phyloP scores from a whole-genome alignment of 768 basidiomycete species.

The Trametes cubensis region DNA sequence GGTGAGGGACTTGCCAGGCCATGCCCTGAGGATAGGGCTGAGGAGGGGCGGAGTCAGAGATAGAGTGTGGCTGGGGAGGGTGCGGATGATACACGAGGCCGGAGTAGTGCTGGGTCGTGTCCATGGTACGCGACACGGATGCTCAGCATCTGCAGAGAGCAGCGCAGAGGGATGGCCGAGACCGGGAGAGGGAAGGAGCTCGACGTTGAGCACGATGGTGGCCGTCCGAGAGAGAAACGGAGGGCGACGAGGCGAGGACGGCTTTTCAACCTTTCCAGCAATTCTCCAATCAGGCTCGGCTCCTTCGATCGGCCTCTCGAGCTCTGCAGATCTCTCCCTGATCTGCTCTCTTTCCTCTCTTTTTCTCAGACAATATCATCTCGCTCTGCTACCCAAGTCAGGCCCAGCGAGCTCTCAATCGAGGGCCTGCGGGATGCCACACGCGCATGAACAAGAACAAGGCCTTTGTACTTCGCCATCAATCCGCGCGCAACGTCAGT shows the following conservation, averaged over 20 bases:
- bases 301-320: slow-evolving; percentile 22
- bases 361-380: background rate
- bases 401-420: background rate
- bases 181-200: slow-evolving; percentile 4
- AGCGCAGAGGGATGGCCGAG: slow-evolving; percentile 1
- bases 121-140: slow-evolving; percentile 22
- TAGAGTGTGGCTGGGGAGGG: slow-evolving; percentile 24
- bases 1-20: slow-evolving; percentile 29
- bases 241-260: slow-evolving; percentile 12
- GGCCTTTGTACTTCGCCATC: slow-evolving; percentile 15
- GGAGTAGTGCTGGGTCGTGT: slow-evolving; percentile 26
- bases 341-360: slow-evolving; percentile 11
- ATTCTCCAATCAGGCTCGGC: slow-evolving; percentile 27
- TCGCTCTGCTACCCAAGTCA: background rate
- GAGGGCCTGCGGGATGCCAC: background rate
- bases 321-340: slow-evolving; percentile 16
- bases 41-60: slow-evolving; percentile 26
- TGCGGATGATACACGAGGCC: slow-evolving; percentile 30
- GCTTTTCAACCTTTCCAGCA: slow-evolving; percentile 26
- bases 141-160: slow-evolving; percentile 23
- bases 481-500: slow-evolving; percentile 5
- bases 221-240: slow-evolving; percentile 24
- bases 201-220: slow-evolving; percentile 23
- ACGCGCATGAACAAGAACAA: slow-evolving; percentile 4
- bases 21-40: slow-evolving; percentile 25